Percentiles rank a stretch among this genome's conserved stretches.
Conservation (phyloP, 2,329 filamentous ascomycete species). For the Epichloe gansuensis region DNA sequence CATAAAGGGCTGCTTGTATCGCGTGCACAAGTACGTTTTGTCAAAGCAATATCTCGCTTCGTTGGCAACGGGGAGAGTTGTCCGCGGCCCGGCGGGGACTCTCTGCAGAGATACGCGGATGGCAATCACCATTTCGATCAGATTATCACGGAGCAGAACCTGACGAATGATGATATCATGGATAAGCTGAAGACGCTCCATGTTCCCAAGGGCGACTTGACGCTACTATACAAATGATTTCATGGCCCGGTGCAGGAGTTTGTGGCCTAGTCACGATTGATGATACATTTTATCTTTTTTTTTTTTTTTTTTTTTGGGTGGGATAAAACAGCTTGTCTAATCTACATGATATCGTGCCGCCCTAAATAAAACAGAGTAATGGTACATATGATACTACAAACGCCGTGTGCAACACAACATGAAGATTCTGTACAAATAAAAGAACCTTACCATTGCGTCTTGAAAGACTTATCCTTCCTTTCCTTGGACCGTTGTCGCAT, state of each 20-base stretch:
- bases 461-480: neutral
- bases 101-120: conserved; percentile 57
- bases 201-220: conserved; percentile 38
- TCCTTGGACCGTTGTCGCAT: conserved; percentile 15
- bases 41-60: conserved; percentile 48
- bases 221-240: conserved; percentile 38
- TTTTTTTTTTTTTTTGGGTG: neutral
- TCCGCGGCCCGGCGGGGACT: conserved; percentile 30
- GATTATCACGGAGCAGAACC: conserved; percentile 64
- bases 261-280: neutral
- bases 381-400: neutral
- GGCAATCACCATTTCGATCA: conserved; percentile 70
- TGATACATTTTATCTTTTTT: neutral
- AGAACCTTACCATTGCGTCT: neutral
- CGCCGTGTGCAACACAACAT: neutral
- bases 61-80: conserved; percentile 40
- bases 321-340: neutral
- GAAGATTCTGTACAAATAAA: neutral
- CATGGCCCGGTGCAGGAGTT: neutral
- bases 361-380: neutral
- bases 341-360: neutral
- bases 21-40: conserved; percentile 83
- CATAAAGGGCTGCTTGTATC: conserved; percentile 88
- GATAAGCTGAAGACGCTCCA: conserved; percentile 50
- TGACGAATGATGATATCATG: conserved; percentile 59